Percentiles rank a stretch among this genome's conserved stretches.
phyloP scores from a whole-genome alignment of 2,329 filamentous ascomycete genomes.

The Paecilomyces variotii region DNA sequence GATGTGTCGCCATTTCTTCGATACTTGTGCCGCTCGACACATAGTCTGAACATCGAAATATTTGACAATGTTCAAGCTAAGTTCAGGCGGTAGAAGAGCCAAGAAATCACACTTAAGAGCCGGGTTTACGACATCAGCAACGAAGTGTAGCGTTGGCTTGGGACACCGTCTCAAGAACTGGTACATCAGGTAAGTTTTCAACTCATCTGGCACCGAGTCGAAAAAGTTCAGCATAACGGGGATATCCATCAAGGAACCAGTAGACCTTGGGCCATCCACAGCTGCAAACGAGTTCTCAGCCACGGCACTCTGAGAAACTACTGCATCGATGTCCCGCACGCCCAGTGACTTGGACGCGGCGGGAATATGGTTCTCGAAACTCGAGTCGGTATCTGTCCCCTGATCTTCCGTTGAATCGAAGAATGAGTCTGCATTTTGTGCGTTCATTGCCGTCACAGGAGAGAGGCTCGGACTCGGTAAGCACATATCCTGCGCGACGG shows the following conservation, averaged over 20 bases:
- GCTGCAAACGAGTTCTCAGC: conserved; percentile 3
- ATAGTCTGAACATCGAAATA: conserved; percentile 81
- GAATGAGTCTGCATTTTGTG: conserved; percentile 34
- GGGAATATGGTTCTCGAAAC: conserved; percentile 29
- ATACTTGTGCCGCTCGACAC: conserved; percentile 85
- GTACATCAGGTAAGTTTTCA: conserved; percentile 96
- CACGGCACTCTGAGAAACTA: conserved; percentile 5
- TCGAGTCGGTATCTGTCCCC: conserved; percentile 36
- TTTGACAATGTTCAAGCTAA: conserved; percentile 78
- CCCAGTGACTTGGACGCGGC: conserved; percentile 14
- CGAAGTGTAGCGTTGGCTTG: conserved; percentile 78
- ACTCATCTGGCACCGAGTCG: conserved; percentile 78
- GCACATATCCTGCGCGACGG: conserved; percentile 77
- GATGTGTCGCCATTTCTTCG: conserved; percentile 84
- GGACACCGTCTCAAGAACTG: conserved; percentile 84
- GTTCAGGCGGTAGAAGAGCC: conserved; percentile 70
- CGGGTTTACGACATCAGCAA: conserved; percentile 86
- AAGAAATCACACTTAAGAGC: conserved; percentile 93
- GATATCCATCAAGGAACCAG: conserved; percentile 61
- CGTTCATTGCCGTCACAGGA: conserved; percentile 71
- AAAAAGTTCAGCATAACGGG: conserved; percentile 81
- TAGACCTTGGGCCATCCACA: conserved; percentile 18
- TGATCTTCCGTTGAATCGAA: conserved; percentile 33
- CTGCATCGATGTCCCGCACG: conserved; percentile 7
- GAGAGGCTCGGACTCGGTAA: conserved; percentile 91